A percentile compares a stretch with the other conserved stretches of the same genome.
These are phyloP conservation scores for Hondaea fermentalgiana DNA, from an alignment of 108 stramenopile genomes.

Conservation along the genomic window DNA sequence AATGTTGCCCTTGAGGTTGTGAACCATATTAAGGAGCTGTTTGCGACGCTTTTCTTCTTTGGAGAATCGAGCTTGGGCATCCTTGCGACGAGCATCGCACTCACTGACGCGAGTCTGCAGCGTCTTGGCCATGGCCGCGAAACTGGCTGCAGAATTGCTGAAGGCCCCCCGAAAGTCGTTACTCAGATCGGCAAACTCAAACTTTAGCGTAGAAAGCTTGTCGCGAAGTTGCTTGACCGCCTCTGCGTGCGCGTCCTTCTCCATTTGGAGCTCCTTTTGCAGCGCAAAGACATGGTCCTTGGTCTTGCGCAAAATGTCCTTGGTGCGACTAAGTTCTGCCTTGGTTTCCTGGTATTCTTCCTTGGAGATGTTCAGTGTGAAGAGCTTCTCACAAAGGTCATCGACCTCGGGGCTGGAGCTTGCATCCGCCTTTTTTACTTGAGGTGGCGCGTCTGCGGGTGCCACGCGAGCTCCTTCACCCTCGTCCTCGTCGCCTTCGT, in stretches of 20 bases:
- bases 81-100: constrained; percentile 39
- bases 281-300: constrained; percentile 29
- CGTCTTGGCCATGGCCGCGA: neutral
- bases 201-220: neutral
- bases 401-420: neutral
- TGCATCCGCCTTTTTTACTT: no score
- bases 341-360: neutral
- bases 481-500: neutral
- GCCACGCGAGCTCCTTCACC: neutral
- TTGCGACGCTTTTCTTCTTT: constrained; percentile 53
- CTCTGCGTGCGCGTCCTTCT: neutral
- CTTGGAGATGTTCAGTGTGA: neutral
- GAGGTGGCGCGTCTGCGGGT: neutral
- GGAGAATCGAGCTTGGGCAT: constrained; percentile 41
- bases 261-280: constrained; percentile 19
- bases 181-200: neutral
- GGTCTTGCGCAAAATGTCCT: neutral
- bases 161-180: neutral
- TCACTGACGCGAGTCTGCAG: constrained; percentile 31
- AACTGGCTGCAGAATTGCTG: neutral
- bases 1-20: constrained; percentile 62
- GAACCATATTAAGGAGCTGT: constrained; percentile 54
- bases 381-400: neutral
- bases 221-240: neutral
- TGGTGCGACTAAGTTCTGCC: neutral